Percentiles rank a stretch among this genome's conserved stretches.
phyloP scores from a whole-genome alignment of 192 early-diverging fungal species.

The Coemansia sp. region DNA sequence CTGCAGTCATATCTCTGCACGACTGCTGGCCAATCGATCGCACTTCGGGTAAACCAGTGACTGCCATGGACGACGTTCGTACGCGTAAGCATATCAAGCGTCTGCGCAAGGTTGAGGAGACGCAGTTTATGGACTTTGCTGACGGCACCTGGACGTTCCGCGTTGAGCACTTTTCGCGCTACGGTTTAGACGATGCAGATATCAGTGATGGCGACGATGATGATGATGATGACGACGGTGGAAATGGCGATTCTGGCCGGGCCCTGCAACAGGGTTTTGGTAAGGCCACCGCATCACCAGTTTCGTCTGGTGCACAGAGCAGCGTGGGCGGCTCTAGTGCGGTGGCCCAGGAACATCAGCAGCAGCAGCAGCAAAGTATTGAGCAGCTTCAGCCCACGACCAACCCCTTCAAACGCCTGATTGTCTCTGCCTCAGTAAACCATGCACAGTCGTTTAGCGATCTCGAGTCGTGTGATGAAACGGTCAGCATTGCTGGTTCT shows the following conservation, averaged over 20 bases:
- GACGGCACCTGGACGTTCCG: conserved; percentile 89
- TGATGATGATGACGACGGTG: too few species aligned
- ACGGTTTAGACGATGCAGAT: conserved; percentile 73
- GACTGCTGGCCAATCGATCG: too few species aligned
- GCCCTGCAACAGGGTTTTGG: conserved; percentile 31
- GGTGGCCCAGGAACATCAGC: too few species aligned
- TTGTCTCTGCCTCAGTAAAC: too few species aligned
- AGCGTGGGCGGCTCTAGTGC: too few species aligned
- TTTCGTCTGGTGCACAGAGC: conserved; percentile 7
- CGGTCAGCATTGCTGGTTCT: too few species aligned
- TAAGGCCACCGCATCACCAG: conserved; percentile 45
- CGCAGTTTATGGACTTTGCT: conserved; percentile 73
- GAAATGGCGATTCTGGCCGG: not conserved
- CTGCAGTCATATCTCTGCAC: conserved; percentile 72
- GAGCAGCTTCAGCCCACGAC: too few species aligned
- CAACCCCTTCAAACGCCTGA: too few species aligned
- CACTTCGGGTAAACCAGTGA: conserved; percentile 62
- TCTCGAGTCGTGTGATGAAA: too few species aligned
- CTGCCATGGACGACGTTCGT: conserved; percentile 64
- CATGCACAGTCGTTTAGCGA: too few species aligned
- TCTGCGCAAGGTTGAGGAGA: conserved; percentile 69
- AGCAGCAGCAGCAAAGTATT: too few species aligned
- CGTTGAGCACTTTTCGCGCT: conserved; percentile 82
- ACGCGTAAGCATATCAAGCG: conserved; percentile 66
- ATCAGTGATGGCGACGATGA: not conserved